A percentile compares a stretch with the other conserved stretches of the same genome.
Evolutionary conservation across 2,329 filamentous ascomycete species (phyloP).

Genomic region (Monilinia vaccinii-corymbosi): DNA sequence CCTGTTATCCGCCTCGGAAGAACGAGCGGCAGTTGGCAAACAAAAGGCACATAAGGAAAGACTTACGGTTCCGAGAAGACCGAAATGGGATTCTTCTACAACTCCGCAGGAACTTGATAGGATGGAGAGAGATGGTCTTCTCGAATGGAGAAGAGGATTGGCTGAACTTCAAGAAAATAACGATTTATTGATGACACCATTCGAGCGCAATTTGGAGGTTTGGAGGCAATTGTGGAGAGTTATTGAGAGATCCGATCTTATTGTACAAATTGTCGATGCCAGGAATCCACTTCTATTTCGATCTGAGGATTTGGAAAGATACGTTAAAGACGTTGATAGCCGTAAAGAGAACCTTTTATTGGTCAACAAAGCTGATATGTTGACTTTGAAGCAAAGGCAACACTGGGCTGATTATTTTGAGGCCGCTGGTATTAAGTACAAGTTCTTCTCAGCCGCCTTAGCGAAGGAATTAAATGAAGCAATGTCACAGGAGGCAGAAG

Average conservation of each 20-base stretch:
- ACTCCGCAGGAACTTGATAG: conserved; percentile 74
- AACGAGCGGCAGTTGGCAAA: conserved; percentile 68
- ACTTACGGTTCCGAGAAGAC: conserved; percentile 82
- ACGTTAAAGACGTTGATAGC: conserved; percentile 85
- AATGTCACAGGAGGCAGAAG: conserved; percentile 35
- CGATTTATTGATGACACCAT: conserved; percentile 93
- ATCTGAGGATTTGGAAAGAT: conserved; percentile 84
- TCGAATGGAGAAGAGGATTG: conserved; percentile 82
- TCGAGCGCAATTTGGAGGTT: conserved; percentile 93
- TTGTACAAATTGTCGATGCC: conserved; percentile 98
- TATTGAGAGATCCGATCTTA: conserved; percentile 88
- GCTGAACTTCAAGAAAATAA: conserved; percentile 91
- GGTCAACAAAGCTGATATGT: conserved; percentile 99
- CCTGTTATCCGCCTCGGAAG: conserved; percentile 75
- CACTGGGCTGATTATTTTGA: conserved; percentile 84
- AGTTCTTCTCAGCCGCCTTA: conserved; percentile 90
- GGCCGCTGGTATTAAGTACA: conserved; percentile 73
- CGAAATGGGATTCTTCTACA: conserved; percentile 78
- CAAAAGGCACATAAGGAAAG: conserved; percentile 71
- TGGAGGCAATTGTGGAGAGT: conserved; percentile 98
- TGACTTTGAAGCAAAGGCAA: conserved; percentile 75
- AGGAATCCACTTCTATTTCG: conserved; percentile 90
- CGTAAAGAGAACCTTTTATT: conserved; percentile 85
- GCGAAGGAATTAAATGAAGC: conserved; percentile 84
- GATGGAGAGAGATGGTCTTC: conserved; percentile 68